Evolutionary conservation across 177 flowering plant species (phyloP).

Genomic region (Telopea speciosissima): DNA sequence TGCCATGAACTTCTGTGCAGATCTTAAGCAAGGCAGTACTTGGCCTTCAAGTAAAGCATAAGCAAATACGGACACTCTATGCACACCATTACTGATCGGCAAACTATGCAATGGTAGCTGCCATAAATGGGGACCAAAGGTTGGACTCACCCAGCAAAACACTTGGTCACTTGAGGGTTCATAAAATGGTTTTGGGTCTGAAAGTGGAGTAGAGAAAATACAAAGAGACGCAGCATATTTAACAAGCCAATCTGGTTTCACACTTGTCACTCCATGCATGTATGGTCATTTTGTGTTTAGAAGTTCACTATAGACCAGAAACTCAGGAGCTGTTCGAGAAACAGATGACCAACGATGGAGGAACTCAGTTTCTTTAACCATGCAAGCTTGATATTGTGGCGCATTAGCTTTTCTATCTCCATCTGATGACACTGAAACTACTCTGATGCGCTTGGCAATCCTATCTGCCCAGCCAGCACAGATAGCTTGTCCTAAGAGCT

Average conservation of each 20-base stretch:
- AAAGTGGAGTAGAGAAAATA: conserved; percentile 63
- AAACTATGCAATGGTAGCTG: conserved; percentile 53
- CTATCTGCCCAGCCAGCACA: conserved; percentile 99
- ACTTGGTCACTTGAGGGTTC: conserved; percentile 54
- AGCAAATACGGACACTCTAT: conserved; percentile 58
- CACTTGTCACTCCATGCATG: conserved; percentile 77
- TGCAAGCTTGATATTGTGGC: conserved; percentile 64
- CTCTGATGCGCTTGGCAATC: conserved; percentile 67
- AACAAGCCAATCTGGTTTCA: conserved; percentile 75
- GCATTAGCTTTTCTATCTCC: conserved; percentile 45
- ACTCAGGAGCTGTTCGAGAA: conserved; percentile 65
- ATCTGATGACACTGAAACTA: conserved; percentile 26
- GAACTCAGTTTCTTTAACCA: conserved; percentile 64
- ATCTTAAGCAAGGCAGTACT: conserved; percentile 71
- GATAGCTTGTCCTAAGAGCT: conserved; percentile 68
- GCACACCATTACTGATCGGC: conserved; percentile 37
- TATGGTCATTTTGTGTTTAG: conserved; percentile 71
- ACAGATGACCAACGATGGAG: conserved; percentile 75
- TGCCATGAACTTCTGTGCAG: conserved; percentile 40
- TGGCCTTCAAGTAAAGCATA: conserved; percentile 77
- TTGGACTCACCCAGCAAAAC: conserved; percentile 52
- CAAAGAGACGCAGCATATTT: conserved; percentile 59
- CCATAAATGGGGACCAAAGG: conserved; percentile 78
- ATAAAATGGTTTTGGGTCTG: conserved; percentile 72
- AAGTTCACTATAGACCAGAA: conserved; percentile 76